Conservation (phyloP, 2,329 filamentous ascomycete species). For the Colletotrichum truncatum region DNA sequence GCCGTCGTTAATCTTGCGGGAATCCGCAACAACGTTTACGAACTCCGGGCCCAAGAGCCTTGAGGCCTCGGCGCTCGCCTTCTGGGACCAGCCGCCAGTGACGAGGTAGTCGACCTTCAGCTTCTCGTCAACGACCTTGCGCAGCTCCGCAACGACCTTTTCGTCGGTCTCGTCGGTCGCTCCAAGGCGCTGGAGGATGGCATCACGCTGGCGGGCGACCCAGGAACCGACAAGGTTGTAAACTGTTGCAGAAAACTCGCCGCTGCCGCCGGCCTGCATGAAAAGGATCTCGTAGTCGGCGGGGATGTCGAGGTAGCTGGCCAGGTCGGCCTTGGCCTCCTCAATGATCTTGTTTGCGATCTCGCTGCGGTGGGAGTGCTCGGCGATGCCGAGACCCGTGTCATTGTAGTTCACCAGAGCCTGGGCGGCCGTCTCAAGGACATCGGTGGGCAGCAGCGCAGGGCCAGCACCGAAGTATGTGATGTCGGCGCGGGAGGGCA, state of each 20-base stretch:
- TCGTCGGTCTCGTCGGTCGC: constrained; percentile 53
- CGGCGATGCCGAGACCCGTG: constrained; percentile 84
- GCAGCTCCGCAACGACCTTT: constrained; percentile 64
- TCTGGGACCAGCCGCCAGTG: constrained; percentile 88
- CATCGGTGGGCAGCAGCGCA: constrained; percentile 82
- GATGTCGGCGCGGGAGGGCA: constrained; percentile 80
- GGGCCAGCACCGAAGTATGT: constrained; percentile 92
- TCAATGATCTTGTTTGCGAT: constrained; percentile 83
- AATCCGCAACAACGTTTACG: constrained; percentile 82
- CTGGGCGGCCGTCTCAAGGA: constrained; percentile 79
- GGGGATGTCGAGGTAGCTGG: constrained; percentile 81
- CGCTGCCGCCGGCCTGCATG: constrained; percentile 86
- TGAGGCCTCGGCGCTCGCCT: constrained; percentile 85
- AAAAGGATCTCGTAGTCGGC: constrained; percentile 89
- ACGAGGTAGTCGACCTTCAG: constrained; percentile 90
- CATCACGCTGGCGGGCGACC: constrained; percentile 74
- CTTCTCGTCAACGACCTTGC: constrained; percentile 72
- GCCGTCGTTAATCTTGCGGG: constrained; percentile 71
- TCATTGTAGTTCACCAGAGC: constrained; percentile 84
- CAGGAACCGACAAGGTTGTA: constrained; percentile 88
- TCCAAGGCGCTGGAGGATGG: constrained; percentile 65
- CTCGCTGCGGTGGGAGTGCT: constrained; percentile 88
- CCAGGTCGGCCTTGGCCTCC: constrained; percentile 78
- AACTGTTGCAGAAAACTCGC: constrained; percentile 83
- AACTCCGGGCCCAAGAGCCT: constrained; percentile 80